Conservation (phyloP, 1,139 yeast genomes). For the Candida pseudoviswanathii region DNA sequence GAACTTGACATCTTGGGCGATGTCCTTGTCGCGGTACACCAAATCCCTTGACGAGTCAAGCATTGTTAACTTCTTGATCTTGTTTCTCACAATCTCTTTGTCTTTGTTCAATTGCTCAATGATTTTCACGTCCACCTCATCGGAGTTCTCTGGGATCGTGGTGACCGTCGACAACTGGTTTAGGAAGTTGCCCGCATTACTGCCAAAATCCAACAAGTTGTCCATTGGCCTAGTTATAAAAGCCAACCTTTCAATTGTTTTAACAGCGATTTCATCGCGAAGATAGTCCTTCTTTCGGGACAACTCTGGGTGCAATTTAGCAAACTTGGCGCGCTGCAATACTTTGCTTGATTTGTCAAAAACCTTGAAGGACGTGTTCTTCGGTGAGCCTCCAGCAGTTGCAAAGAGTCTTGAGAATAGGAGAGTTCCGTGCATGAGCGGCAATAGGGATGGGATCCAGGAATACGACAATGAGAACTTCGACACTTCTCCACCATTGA, state of each 20-base stretch:
- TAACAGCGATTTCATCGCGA: slow-evolving; percentile 70
- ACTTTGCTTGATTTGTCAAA: slow-evolving; percentile 67
- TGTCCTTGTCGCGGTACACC: slow-evolving; percentile 51
- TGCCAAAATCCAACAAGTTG: slow-evolving; percentile 69
- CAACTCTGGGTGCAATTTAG: slow-evolving; percentile 41
- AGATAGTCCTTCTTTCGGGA: slow-evolving; percentile 73
- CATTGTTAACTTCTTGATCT: slow-evolving; percentile 63
- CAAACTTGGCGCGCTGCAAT: slow-evolving; percentile 58
- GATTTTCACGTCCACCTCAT: slow-evolving; percentile 30
- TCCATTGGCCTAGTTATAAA: slow-evolving; percentile 69
- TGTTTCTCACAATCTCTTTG: slow-evolving; percentile 48
- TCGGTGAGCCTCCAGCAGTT: slow-evolving; percentile 24
- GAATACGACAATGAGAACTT: not conserved
- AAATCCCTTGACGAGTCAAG: slow-evolving; percentile 62
- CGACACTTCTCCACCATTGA: no score
- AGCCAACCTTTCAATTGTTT: slow-evolving; percentile 75
- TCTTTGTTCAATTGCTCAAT: slow-evolving; percentile 52
- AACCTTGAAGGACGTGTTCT: slow-evolving; percentile 44
- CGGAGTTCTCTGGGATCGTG: slow-evolving; percentile 26
- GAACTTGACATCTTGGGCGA: slow-evolving; percentile 39
- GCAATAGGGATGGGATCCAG: not conserved
- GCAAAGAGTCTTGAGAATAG: slow-evolving; percentile 22
- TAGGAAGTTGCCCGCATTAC: slow-evolving; percentile 65
- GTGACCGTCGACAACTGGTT: slow-evolving; percentile 38
- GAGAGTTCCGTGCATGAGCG: not conserved